Evolutionary conservation across 2,329 filamentous ascomycete species (phyloP).

Genomic region (Pestalotiopsis sp.): DNA sequence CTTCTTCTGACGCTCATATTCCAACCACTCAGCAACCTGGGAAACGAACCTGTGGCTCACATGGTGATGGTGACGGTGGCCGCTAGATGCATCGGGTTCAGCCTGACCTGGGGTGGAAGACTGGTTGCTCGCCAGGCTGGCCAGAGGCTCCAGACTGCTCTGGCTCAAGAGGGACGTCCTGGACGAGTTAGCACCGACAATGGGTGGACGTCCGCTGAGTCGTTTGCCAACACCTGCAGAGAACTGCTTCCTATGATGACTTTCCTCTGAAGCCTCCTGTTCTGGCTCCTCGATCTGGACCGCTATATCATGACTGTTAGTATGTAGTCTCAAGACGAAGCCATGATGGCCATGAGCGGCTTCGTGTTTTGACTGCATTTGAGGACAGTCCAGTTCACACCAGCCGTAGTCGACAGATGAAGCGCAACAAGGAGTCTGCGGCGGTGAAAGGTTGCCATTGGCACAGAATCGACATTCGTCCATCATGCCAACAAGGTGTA

Average conservation of each 20-base stretch:
- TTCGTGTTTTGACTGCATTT: neutral
- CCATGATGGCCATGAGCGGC: neutral
- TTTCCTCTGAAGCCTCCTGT: slow-evolving; percentile 36
- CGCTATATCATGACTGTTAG: slow-evolving; percentile 35
- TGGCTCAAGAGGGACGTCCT: slow-evolving; percentile 47
- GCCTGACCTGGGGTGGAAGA: slow-evolving; percentile 28
- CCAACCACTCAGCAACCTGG: slow-evolving; percentile 82
- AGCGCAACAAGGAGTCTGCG: neutral
- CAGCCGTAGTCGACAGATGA: neutral
- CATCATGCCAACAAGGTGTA: neutral
- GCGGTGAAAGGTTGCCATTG: neutral
- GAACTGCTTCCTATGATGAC: slow-evolving; percentile 44
- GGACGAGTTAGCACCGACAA: slow-evolving; percentile 40
- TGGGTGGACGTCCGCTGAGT: slow-evolving; percentile 45
- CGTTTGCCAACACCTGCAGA: slow-evolving; percentile 45
- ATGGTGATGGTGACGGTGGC: slow-evolving; percentile 34
- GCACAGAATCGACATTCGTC: neutral
- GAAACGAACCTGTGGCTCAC: slow-evolving; percentile 62
- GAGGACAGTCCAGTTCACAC: neutral
- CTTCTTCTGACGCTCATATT: slow-evolving; percentile 74
- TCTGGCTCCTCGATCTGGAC: slow-evolving; percentile 62
- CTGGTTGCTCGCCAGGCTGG: slow-evolving; percentile 23
- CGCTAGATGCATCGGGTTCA: slow-evolving; percentile 31
- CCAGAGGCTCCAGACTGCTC: slow-evolving; percentile 35
- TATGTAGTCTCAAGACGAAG: neutral